These are phyloP conservation scores for Diaporthe sp. DNA, from an alignment of 2,329 filamentous ascomycete species.

Conservation along the genomic window DNA sequence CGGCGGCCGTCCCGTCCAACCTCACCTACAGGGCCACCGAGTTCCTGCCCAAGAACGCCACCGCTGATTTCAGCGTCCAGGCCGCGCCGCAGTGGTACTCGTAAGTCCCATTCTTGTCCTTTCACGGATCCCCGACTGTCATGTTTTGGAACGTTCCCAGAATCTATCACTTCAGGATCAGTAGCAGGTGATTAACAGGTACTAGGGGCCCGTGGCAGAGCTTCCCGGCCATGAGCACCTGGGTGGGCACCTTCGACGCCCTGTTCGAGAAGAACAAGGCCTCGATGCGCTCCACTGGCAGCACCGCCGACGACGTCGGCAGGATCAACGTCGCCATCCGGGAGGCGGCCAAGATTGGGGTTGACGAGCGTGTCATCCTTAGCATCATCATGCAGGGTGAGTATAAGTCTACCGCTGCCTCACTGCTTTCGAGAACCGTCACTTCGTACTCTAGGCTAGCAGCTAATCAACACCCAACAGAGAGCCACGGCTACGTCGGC, in stretches of 20 bases:
- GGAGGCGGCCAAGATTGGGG: conserved; percentile 49
- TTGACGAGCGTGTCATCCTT: conserved; percentile 55
- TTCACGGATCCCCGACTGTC: too few species aligned
- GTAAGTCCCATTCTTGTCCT: too few species aligned
- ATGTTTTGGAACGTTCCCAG: too few species aligned
- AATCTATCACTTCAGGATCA: too few species aligned
- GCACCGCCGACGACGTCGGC: conserved; percentile 50
- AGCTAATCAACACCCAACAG: conserved; percentile 32
- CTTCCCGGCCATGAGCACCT: conserved; percentile 51
- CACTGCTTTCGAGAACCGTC: not conserved
- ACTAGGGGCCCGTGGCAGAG: conserved; percentile 36
- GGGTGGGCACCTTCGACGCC: conserved; percentile 46
- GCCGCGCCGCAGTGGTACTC: conserved; percentile 11
- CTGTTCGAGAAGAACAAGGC: conserved; percentile 52
- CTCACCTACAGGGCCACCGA: not conserved
- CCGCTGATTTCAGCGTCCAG: not conserved
- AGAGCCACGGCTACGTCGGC: conserved; percentile 55
- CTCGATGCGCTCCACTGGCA: conserved; percentile 50
- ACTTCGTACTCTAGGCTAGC: not conserved
- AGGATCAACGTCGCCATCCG: conserved; percentile 51
- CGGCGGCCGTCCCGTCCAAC: not conserved
- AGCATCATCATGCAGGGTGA: conserved; percentile 56
- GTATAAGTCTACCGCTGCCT: not conserved
- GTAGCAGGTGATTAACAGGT: too few species aligned
- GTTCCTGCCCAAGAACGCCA: conserved; percentile 12